Evolutionary conservation across 176 grass and related monocot genomes (phyloP).

Genomic region (Aechmea fasciata): DNA sequence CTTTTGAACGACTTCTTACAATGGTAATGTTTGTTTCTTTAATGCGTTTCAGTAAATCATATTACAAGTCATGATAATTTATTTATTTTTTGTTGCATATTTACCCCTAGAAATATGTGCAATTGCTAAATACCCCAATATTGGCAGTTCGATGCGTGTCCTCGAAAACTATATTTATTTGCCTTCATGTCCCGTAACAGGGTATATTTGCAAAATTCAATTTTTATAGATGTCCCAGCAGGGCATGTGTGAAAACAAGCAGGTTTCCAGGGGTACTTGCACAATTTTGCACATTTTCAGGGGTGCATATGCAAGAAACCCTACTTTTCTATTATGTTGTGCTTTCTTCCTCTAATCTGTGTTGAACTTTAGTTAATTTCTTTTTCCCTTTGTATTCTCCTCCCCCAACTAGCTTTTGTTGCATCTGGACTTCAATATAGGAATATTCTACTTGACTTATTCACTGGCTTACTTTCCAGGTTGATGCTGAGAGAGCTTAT

Average conservation of each 20-base stretch:
- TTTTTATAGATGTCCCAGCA: no score
- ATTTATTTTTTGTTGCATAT: neutral
- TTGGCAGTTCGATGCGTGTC: no score
- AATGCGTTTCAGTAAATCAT: neutral
- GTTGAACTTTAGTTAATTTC: no score
- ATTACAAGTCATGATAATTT: neutral
- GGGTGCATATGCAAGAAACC: neutral
- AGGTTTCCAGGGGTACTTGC: no score
- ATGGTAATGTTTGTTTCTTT: constrained; percentile 46
- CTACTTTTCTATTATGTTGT: neutral
- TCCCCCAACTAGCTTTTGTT: neutral
- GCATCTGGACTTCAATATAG: neutral
- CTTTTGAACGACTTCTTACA: constrained; percentile 63
- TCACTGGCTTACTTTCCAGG: constrained; percentile 29
- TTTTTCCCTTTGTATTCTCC: no score
- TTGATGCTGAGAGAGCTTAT: constrained; percentile 92
- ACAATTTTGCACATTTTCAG: no score
- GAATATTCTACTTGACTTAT: constrained; percentile 10
- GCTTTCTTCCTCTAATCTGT: no score
- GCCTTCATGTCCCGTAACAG: no score
- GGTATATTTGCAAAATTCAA: no score
- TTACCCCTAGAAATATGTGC: neutral
- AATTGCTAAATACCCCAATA: neutral
- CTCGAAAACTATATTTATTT: no score
- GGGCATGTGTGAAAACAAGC: neutral